phyloP scores from a whole-genome alignment of 176 grass and related monocot genomes.

The Rhynchospora breviuscula region DNA sequence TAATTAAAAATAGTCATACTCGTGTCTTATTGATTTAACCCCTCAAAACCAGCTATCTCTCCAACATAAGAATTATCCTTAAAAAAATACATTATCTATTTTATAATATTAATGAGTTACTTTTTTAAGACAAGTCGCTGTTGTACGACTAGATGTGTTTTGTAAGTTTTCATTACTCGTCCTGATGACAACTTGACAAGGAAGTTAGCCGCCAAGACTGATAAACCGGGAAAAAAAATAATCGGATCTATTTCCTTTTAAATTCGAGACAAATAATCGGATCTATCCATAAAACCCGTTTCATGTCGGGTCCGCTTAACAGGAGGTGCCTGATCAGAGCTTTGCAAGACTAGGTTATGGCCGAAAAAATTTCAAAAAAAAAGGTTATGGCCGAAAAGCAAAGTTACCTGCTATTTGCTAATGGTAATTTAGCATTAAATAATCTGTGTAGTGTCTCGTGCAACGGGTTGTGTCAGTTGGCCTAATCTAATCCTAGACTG shows the following conservation, averaged over 20 bases:
- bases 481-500: conserved; percentile 5
- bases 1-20: no score
- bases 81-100: background rate
- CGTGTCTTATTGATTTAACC: no score
- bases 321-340: background rate
- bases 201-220: background rate
- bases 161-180: no score
- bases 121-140: background rate
- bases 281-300: background rate
- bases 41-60: no score
- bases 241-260: background rate
- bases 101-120: background rate
- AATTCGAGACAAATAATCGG: background rate
- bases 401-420: background rate
- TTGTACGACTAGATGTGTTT: background rate
- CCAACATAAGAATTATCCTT: no score
- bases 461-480: conserved; percentile 15
- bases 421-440: no score
- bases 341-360: background rate
- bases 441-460: background rate
- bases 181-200: no score
- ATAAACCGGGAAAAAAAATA: background rate
- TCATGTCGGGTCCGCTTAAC: background rate
- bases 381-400: background rate
- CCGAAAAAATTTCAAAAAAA: no score